These are phyloP conservation scores for Pleomassaria siparia DNA, from an alignment of 2,329 filamentous ascomycete genomes.

Conservation along the genomic window DNA sequence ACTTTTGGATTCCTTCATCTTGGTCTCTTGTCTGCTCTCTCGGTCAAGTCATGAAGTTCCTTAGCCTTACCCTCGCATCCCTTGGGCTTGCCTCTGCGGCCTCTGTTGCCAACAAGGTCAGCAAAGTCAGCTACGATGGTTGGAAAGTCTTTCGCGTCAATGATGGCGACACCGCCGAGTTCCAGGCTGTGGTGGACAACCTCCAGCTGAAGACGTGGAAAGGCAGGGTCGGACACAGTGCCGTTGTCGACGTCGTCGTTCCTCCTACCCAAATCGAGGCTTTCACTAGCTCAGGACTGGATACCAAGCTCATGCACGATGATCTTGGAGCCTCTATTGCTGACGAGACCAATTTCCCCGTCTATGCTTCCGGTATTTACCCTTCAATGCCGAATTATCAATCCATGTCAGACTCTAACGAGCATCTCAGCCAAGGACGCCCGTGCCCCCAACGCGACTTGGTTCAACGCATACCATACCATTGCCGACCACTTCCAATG, in stretches of 20 bases:
- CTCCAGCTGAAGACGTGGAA: conserved; percentile 38
- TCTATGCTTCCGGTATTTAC: conserved; percentile 33
- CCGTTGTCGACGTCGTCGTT: conserved; percentile 40
- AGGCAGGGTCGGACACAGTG: conserved; percentile 33
- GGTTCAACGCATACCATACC: conserved; percentile 42
- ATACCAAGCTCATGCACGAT: conserved; percentile 39
- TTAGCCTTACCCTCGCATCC: conserved; percentile 30
- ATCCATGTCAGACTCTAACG: conserved; percentile 21
- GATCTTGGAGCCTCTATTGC: conserved; percentile 40
- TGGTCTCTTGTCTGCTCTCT: conserved; percentile 5
- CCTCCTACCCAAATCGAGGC: conserved; percentile 31
- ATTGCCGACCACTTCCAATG: conserved; percentile 40
- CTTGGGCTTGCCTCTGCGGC: conserved; percentile 36
- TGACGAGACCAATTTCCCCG: conserved; percentile 29
- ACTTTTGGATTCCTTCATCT: not conserved
- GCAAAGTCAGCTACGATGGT: conserved; percentile 36
- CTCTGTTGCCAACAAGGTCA: conserved; percentile 30
- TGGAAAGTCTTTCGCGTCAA: conserved; percentile 42
- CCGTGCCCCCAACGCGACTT: conserved; percentile 31
- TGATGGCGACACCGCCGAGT: conserved; percentile 28
- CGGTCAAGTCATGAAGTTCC: conserved; percentile 32
- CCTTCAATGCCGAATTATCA: not conserved
- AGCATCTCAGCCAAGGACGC: conserved; percentile 25
- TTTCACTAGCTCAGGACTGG: conserved; percentile 31
- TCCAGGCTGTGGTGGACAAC: conserved; percentile 33